Percentiles rank a stretch among this genome's conserved stretches.
phyloP scores from a whole-genome alignment of 495 filamentous ascomycete species.

The Eremomyces bilateralis region DNA sequence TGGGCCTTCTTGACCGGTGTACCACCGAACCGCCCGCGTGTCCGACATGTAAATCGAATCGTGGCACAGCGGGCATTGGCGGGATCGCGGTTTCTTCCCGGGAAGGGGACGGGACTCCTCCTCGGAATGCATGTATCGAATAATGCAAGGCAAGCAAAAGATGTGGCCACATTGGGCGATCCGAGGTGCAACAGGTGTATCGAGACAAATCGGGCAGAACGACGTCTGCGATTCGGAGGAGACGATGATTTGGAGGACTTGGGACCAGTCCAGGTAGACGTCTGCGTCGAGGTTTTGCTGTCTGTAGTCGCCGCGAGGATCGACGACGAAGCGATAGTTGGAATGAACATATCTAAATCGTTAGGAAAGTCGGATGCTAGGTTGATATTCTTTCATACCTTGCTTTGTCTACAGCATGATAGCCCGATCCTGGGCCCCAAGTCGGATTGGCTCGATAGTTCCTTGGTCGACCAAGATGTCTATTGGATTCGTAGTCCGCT shows the following conservation, averaged over 20 bases:
- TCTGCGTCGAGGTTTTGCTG: conserved; percentile 72
- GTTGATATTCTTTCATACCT: conserved; percentile 24
- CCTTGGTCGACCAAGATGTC: conserved; percentile 26
- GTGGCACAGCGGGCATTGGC: conserved; percentile 93
- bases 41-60: conserved; percentile 75
- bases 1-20: conserved; percentile 65
- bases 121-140: conserved; percentile 83
- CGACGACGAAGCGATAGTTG: conserved; percentile 92
- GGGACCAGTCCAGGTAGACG: conserved; percentile 74
- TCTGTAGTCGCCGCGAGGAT: conserved; percentile 56
- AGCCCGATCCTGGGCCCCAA: conserved; percentile 75
- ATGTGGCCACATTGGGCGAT: conserved; percentile 98
- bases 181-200: conserved; percentile 71
- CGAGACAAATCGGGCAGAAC: conserved; percentile 85
- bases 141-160: conserved; percentile 81
- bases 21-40: conserved; percentile 78
- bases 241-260: conserved; percentile 75
- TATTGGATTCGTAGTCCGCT: conserved; percentile 39
- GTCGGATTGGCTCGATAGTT: conserved; percentile 43
- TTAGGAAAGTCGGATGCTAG: conserved; percentile 1
- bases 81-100: conserved; percentile 60
- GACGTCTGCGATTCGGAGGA: conserved; percentile 74
- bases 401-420: conserved; percentile 81
- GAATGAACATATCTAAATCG: conserved; percentile 68
- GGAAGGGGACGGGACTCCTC: conserved; percentile 39